Base-by-base conservation (phyloP, 2,329 filamentous ascomycete genomes). In the Trichoderma aggressivum region DNA sequence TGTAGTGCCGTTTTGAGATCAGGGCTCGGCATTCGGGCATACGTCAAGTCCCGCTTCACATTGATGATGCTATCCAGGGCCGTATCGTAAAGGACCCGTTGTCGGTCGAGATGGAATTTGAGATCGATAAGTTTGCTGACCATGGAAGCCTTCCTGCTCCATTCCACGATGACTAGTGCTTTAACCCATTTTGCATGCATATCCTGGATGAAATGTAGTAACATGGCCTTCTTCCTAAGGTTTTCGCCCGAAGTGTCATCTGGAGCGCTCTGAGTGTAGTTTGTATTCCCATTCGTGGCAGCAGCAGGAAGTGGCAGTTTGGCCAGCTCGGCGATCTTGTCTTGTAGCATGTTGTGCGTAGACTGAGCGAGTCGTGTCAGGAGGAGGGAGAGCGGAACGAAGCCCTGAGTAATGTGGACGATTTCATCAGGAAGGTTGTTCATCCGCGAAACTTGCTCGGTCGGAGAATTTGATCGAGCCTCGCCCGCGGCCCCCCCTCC, bases 101-200 rank as follows among this genome's bases (percentile, higher is more conserved):
- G 87, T 71, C 84, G 82, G 71, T 90, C 86, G 73, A 97, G 85
- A 84, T 95, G 94, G 30, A 87, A 86, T 78, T 92, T 92, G 74
- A 99, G 83, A 77, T 98, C 94, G 74, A 98, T 97, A 72, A 98
- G 86, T 80, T 92, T 94, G 82, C 91, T 92, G 75, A 98, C 92
- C 75, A 92, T 89, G 50, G 89, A 86, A 39, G 91, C 90, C 79
- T 92, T 91, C 77, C 92, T 88, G 78, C 92, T 93, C 96, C 96
- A 99, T 81, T 96, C 92, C 2, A 92, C 90, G 60, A 99, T 90
- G 26, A 99, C 94, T 24, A 98, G 86, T 8, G 94, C 88, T 82
- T 99, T 98, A 79, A 97, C 93, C 85, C 97, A 98, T 82, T 93
- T 94, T 34, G 91, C 90, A 77, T 97, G 91, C 77, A 92, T 89